Evolutionary conservation across 768 basidiomycete genomes (phyloP).

Genomic region (Galerina marginata): DNA sequence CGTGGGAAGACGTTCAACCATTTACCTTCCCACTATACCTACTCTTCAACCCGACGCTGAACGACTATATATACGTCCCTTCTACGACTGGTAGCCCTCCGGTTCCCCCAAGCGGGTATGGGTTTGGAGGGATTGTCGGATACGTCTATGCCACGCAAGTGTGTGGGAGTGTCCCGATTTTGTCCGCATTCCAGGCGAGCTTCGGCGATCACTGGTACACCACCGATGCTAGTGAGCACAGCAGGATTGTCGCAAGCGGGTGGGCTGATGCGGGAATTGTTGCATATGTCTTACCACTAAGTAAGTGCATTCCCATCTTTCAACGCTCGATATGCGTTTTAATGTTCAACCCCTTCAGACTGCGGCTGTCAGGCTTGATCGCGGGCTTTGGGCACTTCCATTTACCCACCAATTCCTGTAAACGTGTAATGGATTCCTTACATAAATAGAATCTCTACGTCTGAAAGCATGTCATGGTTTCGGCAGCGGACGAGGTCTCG

Average conservation of each 20-base stretch:
- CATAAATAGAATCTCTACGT: too few species aligned
- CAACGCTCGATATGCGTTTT: too few species aligned
- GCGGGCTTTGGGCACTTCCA: too few species aligned
- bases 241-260: background rate
- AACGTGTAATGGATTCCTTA: too few species aligned
- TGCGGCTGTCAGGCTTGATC: too few species aligned
- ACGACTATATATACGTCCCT: background rate
- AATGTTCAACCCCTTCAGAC: too few species aligned
- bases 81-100: background rate
- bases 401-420: too few species aligned
- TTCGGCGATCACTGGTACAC: slow-evolving; percentile 2
- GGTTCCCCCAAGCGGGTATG: background rate
- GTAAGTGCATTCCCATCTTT: background rate
- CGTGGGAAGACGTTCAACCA: background rate
- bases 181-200: background rate
- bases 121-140: background rate
- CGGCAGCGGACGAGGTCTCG: too few species aligned
- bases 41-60: background rate
- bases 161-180: slow-evolving; percentile 1
- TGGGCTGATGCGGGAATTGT: slow-evolving; percentile 5
- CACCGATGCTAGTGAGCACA: background rate
- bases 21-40: slow-evolving; percentile 2
- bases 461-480: too few species aligned
- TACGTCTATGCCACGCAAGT: slow-evolving; percentile 7
- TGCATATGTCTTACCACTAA: slow-evolving; percentile 2